These are phyloP conservation scores for Phyllosticta citrichinensis DNA, from an alignment of 2,329 filamentous ascomycete species.

Conservation along the genomic window DNA sequence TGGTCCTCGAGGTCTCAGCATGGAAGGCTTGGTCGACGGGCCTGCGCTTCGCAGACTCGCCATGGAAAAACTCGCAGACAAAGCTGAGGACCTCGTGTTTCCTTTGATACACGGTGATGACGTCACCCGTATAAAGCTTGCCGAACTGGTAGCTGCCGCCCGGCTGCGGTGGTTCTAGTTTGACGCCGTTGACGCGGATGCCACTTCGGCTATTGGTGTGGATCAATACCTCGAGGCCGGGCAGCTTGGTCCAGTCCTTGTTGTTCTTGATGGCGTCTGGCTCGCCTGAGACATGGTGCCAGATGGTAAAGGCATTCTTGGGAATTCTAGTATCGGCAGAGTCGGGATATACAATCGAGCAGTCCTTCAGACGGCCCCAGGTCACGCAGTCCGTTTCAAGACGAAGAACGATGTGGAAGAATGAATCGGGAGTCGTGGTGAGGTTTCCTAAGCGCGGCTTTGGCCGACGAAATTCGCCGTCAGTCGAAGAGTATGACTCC, in stretches of 20 bases:
- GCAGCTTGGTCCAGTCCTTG: slow-evolving; percentile 44
- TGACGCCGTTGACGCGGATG: slow-evolving; percentile 66
- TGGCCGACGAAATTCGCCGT: slow-evolving; percentile 25
- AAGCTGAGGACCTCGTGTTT: slow-evolving; percentile 31
- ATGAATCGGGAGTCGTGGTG: slow-evolving; percentile 55
- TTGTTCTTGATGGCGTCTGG: slow-evolving; percentile 42
- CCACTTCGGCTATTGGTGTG: slow-evolving; percentile 72
- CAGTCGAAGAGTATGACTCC: neutral
- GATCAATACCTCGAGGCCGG: slow-evolving; percentile 57
- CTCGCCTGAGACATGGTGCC: slow-evolving; percentile 61
- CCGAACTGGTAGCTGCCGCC: slow-evolving; percentile 48
- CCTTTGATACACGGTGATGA: slow-evolving; percentile 61
- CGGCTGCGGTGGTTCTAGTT: slow-evolving; percentile 47
- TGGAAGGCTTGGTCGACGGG: neutral
- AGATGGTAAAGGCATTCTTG: slow-evolving; percentile 69
- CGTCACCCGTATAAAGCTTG: slow-evolving; percentile 65
- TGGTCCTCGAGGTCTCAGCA: neutral
- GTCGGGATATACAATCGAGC: slow-evolving; percentile 57
- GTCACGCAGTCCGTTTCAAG: slow-evolving; percentile 59
- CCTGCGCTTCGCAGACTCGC: slow-evolving; percentile 20
- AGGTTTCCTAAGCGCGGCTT: slow-evolving; percentile 51
- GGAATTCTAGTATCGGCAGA: slow-evolving; percentile 61
- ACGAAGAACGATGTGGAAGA: slow-evolving; percentile 49
- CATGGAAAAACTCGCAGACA: slow-evolving; percentile 33
- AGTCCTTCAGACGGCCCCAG: slow-evolving; percentile 64